phyloP scores from a whole-genome alignment of 192 early-diverging fungal species.

The Podila epicladia region DNA sequence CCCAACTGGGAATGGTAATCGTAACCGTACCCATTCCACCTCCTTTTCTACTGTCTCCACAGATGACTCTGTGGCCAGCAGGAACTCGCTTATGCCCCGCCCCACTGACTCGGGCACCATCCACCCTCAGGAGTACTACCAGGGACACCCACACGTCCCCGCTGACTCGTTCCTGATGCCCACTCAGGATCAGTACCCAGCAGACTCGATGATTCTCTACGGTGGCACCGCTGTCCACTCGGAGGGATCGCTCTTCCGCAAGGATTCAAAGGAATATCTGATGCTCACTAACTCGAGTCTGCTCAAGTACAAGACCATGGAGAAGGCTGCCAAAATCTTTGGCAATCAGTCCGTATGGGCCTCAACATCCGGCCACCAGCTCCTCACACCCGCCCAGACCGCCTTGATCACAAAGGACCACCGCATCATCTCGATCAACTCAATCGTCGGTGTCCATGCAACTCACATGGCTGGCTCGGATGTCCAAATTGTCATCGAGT shows the following conservation, averaged over 20 bases:
- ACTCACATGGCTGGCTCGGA: constrained; percentile 12
- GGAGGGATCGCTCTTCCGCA: constrained; percentile 37
- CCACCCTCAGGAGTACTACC: constrained; percentile 25
- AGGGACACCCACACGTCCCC: constrained; percentile 34
- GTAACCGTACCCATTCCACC: constrained; percentile 26
- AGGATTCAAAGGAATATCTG: constrained; percentile 40
- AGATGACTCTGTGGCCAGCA: constrained; percentile 37
- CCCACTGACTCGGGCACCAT: neutral
- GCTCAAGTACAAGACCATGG: constrained; percentile 50
- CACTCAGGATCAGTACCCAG: constrained; percentile 36
- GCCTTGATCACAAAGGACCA: constrained; percentile 36
- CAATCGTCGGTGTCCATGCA: constrained; percentile 38
- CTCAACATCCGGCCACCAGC: constrained; percentile 42
- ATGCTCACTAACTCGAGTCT: constrained; percentile 41
- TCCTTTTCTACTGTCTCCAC: constrained; percentile 40
- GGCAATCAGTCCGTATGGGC: constrained; percentile 52
- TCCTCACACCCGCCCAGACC: constrained; percentile 42
- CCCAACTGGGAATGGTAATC: constrained; percentile 2
- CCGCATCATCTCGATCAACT: constrained; percentile 34
- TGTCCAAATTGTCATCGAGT: constrained; percentile 28
- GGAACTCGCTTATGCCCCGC: constrained; percentile 39
- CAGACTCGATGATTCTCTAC: constrained; percentile 40
- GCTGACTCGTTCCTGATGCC: constrained; percentile 45
- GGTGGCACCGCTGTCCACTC: constrained; percentile 41
- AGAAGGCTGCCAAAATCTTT: constrained; percentile 48